Percentiles rank a stretch among this genome's conserved stretches.
phyloP scores from a whole-genome alignment of 352 stramenopile species.

The Phytophthora lateralis region DNA sequence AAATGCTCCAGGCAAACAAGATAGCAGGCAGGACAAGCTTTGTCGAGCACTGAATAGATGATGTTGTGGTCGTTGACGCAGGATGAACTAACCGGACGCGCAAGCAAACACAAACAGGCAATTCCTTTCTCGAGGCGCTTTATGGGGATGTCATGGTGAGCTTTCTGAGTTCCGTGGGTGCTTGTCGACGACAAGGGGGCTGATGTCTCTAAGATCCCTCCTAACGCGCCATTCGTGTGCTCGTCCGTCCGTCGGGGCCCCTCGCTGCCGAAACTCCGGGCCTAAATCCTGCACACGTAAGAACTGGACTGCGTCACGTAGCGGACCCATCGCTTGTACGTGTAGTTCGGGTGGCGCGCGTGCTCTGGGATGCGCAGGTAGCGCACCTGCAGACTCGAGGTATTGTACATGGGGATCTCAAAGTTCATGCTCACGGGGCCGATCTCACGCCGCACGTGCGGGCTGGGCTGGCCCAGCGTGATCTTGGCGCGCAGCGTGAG shows the following conservation, averaged over 20 bases:
- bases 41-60: conserved; percentile 14
- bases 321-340: conserved; percentile 98
- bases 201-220: conserved; percentile 38
- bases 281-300: conserved; percentile 97
- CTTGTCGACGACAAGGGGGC: conserved; percentile 22
- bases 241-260: conserved; percentile 6
- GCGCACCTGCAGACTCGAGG: conserved; percentile 97
- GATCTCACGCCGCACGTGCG: conserved; percentile 92
- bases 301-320: conserved; percentile 99
- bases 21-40: conserved; percentile 4
- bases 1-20: conserved; percentile 21
- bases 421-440: conserved; percentile 98
- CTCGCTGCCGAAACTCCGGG: conserved; percentile 17
- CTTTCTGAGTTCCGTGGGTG: conserved; percentile 26
- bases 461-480: conserved; percentile 77
- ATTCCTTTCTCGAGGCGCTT: conserved; percentile 37
- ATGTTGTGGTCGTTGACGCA: conserved; percentile 2
- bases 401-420: conserved; percentile 99
- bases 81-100: background rate
- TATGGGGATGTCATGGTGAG: conserved; percentile 29
- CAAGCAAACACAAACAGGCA: conserved; percentile 33
- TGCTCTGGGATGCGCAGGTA: conserved; percentile 98
- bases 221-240: conserved; percentile 18
- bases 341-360: conserved; percentile 95
- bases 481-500: conserved; percentile 95